Conservation (phyloP, 163 green algal genomes). For the Trebouxia gelatinosa region DNA sequence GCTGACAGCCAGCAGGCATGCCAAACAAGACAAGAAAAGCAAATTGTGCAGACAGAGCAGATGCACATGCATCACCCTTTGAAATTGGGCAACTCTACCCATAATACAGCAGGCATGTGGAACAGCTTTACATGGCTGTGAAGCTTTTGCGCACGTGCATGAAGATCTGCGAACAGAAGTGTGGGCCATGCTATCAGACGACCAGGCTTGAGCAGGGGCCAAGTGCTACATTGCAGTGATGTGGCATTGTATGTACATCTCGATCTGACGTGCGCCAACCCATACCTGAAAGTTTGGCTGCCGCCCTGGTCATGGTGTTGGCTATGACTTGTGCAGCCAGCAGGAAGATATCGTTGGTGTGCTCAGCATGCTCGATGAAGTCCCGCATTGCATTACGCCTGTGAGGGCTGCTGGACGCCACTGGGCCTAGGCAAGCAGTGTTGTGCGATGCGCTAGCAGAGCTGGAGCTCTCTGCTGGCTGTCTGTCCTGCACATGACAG, state of each 20-base stretch:
- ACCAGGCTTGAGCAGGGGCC: neutral
- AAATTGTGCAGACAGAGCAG: no score
- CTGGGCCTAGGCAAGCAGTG: no score
- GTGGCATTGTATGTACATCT: neutral
- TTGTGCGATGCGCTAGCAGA: no score
- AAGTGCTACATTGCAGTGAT: neutral
- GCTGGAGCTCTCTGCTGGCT: neutral
- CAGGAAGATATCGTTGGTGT: conserved; percentile 86
- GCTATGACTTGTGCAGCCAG: conserved; percentile 69
- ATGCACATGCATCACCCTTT: no score
- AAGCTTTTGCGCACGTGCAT: no score
- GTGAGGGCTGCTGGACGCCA: neutral
- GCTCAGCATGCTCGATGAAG: conserved; percentile 71
- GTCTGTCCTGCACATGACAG: neutral
- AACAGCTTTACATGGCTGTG: no score
- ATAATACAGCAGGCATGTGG: no score
- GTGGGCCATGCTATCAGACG: neutral
- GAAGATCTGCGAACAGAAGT: neutral
- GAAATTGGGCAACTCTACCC: no score
- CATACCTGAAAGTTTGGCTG: neutral
- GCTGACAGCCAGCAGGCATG: no score
- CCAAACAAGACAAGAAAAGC: no score
- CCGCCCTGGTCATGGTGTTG: conserved; percentile 30
- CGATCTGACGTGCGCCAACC: no score
- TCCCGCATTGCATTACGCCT: neutral